Base-by-base conservation (phyloP, 306 rosid species). In the Quercus alba region DNA sequence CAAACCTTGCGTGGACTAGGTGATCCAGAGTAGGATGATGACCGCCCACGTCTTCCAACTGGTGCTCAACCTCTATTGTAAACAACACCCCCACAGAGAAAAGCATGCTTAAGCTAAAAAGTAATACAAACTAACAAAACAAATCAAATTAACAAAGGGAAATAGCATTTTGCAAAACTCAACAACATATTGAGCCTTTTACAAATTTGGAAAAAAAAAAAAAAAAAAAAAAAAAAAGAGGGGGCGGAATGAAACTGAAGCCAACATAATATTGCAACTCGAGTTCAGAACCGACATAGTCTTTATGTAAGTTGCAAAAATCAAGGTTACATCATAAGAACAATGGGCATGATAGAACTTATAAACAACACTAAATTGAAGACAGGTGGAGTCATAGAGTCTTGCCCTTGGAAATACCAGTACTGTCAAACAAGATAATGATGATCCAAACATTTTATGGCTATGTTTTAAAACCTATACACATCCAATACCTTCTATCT, bases 1-100 rank as follows among this genome's bases (percentile, higher is more conserved):
- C 89, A 62, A 75, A 96, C 99, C 98, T 96, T 93, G 83, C 90
- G 92, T 26, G 97, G 98, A 87, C 93, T 38, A 6, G 44, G 44
- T 38, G 44, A 38, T 38, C 44, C 44, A 38, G 0, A 38, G 44
- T 6, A 6, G 44, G 44, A 38, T 38, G 44, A 38, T 38, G 44
- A 38, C 44, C 2, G 10, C 44, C 44, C 44, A 38, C 10, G 2
- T 38, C 2, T 38, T 38, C 44, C 44, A 6, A 38, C 2, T 6
- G 2, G 10, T 38, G 44, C 44, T 38, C 2, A 0, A 38, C 44
- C 10, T 38, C 3, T 38, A 1, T 7, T 38, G 44, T 38, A 38
- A 38, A 38, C 44, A 38, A 0, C 0, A 38, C 0, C 44, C 44
- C 10, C 2, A 6, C 10, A 38, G 1, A 38, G 44, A 38, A 38